Base-by-base conservation (phyloP, 1,284 basidiomycete species). In the Apiotrichum laibachii region DNA sequence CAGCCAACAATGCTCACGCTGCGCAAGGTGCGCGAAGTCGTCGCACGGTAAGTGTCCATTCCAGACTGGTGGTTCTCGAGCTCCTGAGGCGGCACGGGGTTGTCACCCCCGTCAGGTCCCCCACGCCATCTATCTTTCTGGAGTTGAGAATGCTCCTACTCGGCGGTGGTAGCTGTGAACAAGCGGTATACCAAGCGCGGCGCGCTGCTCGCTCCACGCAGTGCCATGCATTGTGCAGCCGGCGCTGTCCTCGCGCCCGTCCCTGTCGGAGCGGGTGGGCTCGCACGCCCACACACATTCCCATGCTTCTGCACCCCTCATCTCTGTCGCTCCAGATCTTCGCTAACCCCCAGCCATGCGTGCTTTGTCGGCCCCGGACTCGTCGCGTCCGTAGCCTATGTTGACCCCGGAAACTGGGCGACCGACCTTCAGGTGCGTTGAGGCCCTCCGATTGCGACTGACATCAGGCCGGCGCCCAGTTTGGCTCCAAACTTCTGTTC, bases 401-500 rank as follows among this genome's bases (percentile, higher is more conserved):
- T 78, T 57, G 77, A 78, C 66, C 77, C 77, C 35, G 73, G 72
- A 43, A 72, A 73, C 56, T 72, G 71, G 70, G 72, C 71, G 33
- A 73, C 71, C 1, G 69, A 71, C 61, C 59, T 70, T 18, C 46
- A 48, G 48, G 43, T 45, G 43, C 1, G 43, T 45, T 10, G n/a
- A 4, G 4, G 42, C 4, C 42, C 4, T 19, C 42, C 16, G 87
- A 88, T 72, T 77, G 89, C 19, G 83, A 86, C 43, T 45, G 43
- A 45, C 43, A 22, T 10, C n/a, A 45, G 71, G 87, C 87, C 9
- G 89, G 88, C 12, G 86, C 87, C 11, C 73, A 84, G 62, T 90
- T 83, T 72, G 92, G 92, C 0, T 95, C 93, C 80, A 85, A 86
- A 65, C 83, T 95, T 35, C 83, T 96, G 42, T 93, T 94, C 71